phyloP scores from a whole-genome alignment of 1,284 basidiomycete genomes.

The Ustilago curta region DNA sequence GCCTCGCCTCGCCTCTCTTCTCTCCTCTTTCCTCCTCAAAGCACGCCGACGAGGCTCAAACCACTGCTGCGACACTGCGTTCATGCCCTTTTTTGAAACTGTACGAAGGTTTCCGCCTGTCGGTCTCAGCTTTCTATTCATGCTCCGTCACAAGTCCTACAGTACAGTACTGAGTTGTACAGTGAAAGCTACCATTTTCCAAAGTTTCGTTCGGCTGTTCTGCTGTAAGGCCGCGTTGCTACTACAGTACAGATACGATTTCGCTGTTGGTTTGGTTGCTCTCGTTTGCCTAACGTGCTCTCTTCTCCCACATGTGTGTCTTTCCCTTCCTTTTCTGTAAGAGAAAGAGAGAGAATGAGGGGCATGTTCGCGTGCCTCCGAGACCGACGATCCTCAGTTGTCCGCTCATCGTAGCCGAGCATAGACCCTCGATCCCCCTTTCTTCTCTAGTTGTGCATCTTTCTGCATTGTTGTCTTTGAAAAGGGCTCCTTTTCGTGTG shows the following conservation, averaged over 20 bases:
- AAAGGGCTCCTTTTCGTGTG: too few relatives aligned
- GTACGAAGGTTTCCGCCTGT: neutral
- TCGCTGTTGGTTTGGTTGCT: too few relatives aligned
- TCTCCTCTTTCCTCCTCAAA: neutral
- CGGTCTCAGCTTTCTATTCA: slow-evolving; percentile 6
- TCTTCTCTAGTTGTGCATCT: neutral
- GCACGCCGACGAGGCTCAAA: slow-evolving; percentile 1
- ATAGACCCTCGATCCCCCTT: slow-evolving; percentile 1
- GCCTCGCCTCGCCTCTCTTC: neutral
- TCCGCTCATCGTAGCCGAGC: neutral
- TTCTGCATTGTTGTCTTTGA: neutral
- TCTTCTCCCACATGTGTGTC: neutral
- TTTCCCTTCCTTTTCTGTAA: neutral
- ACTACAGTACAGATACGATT: too few relatives aligned
- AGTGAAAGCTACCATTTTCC: too few relatives aligned
- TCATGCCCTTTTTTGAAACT: neutral
- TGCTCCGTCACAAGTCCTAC: neutral
- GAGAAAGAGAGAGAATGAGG: neutral
- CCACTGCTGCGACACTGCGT: neutral
- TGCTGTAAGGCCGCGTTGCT: too few relatives aligned
- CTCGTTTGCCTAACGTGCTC: neutral
- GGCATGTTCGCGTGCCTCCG: neutral
- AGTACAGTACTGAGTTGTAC: too few relatives aligned
- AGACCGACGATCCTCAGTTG: neutral
- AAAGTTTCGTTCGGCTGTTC: too few relatives aligned